Conservation (phyloP, 805 yeast species). For the Aciculoconidium aculeatum region DNA sequence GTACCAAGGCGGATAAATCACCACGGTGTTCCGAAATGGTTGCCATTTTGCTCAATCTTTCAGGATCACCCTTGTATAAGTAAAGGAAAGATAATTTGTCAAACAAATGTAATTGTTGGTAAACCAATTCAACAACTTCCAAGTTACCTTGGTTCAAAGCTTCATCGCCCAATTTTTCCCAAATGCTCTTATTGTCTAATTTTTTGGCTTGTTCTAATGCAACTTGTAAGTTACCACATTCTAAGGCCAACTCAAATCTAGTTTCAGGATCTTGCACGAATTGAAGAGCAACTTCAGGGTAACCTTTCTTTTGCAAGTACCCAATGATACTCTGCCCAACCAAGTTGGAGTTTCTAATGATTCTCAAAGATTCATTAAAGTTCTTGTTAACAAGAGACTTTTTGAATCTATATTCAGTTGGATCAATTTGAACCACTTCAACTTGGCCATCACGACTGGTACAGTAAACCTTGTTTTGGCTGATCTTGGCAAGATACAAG, state of each 20-base stretch:
- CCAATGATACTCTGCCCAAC: slow-evolving; percentile 98
- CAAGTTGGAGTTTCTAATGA: slow-evolving; percentile 80
- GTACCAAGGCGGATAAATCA: slow-evolving; percentile 72
- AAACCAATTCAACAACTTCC: slow-evolving; percentile 76
- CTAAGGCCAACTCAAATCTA: slow-evolving; percentile 90
- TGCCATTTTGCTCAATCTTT: slow-evolving; percentile 77
- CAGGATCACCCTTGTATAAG: slow-evolving; percentile 72
- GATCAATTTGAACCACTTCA: slow-evolving; percentile 75
- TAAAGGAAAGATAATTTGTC: slow-evolving; percentile 90
- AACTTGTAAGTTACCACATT: slow-evolving; percentile 80
- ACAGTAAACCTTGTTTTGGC: slow-evolving; percentile 69
- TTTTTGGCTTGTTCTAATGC: slow-evolving; percentile 87
- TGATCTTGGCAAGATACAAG: slow-evolving; percentile 68
- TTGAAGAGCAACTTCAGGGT: slow-evolving; percentile 95
- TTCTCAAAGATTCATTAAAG: slow-evolving; percentile 84
- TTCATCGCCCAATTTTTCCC: slow-evolving; percentile 81
- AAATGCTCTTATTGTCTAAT: slow-evolving; percentile 59
- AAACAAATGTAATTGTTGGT: slow-evolving; percentile 79
- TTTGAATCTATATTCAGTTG: slow-evolving; percentile 96
- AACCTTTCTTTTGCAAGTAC: slow-evolving; percentile 89
- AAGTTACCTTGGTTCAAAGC: slow-evolving; percentile 89
- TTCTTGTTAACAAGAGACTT: slow-evolving; percentile 85
- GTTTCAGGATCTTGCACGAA: slow-evolving; percentile 96
- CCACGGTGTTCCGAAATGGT: slow-evolving; percentile 84
- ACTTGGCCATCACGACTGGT: slow-evolving; percentile 82